A percentile compares a stretch with the other conserved stretches of the same genome.
Evolutionary conservation across 345 rosid genomes (phyloP).

Genomic region (Mallotus nudiflorus): DNA sequence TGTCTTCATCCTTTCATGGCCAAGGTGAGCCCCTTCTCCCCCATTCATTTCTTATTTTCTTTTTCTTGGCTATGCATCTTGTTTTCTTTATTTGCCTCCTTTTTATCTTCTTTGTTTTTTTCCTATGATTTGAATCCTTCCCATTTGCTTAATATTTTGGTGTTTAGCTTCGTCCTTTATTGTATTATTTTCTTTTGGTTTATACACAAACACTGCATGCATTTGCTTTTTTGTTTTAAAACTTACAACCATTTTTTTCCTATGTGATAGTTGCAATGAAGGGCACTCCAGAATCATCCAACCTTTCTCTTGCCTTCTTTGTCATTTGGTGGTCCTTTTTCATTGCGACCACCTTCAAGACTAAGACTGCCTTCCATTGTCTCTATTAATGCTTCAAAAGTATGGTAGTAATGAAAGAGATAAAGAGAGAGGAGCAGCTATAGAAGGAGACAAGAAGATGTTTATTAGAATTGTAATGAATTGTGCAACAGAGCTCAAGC

Average conservation of each 20-base stretch:
- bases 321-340: constrained; percentile 6
- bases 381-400: constrained; percentile 5
- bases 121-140: background rate
- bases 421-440: constrained; percentile 24
- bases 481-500: constrained; percentile 81
- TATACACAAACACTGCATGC: no score
- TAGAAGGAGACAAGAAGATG: constrained; percentile 47
- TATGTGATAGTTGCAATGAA: constrained; percentile 40
- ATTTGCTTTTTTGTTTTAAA: background rate
- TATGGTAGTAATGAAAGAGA: constrained; percentile 52
- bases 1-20: constrained; percentile 46
- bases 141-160: background rate
- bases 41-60: no score
- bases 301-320: constrained; percentile 23
- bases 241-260: background rate
- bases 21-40: constrained; percentile 34
- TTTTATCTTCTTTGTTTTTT: background rate
- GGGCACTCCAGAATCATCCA: constrained; percentile 32
- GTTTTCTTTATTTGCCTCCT: background rate
- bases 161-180: background rate
- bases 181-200: no score
- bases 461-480: constrained; percentile 53
- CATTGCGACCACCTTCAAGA: constrained; percentile 31
- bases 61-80: background rate
- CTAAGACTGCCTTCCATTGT: constrained; percentile 22